Base-by-base conservation (phyloP, 768 basidiomycete genomes). In the Leccinum longicurvipes region DNA sequence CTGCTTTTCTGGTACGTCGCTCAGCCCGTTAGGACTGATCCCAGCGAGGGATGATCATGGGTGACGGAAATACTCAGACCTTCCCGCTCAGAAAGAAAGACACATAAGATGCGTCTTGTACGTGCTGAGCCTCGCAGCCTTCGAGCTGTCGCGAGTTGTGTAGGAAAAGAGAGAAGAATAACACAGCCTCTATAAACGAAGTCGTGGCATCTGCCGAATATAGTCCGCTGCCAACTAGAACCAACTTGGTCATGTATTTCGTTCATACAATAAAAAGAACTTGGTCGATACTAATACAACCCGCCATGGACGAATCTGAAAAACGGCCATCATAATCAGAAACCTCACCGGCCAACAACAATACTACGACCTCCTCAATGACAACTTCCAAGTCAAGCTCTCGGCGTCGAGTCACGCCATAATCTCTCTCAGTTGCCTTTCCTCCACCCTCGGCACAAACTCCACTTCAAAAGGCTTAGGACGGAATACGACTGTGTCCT, bases 401-500 rank as follows among this genome's bases (percentile, higher is more conserved):
- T n/a, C 10, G 5, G n/a, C 14, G 9, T n/a, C 4, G 9, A 39
- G 8, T 52, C 55, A 53, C 3, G n/a, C 27, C 57, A 67, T 56
- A 36, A 60, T 49, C 44, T 57, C 49, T 48, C 55, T 60, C 57
- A 67, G 51, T 42, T 24, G 29, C 19, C 19, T 27, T 21, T 60
- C 57, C 6, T 59, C 54, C 24, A 71, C 56, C 29, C 84, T 64
- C 0, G 83, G 82, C 53, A 79, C 77, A 60, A 87, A 86, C 1
- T 68, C 60, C 1, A 80, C 81, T 15, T 76, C 74, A 67, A 87
- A 89, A 9, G 82, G 82, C 46, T 74, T 55, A 0, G 85, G 81
- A 57, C 82, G 82, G 0, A 79, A 76, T 62, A 85, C 80, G 4
- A 82, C 77, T 4, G 74, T 77, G 59, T 84, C 80, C 2, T 78